Conservation (phyloP, 352 stramenopile species). For the Pythium utonaiense region DNA sequence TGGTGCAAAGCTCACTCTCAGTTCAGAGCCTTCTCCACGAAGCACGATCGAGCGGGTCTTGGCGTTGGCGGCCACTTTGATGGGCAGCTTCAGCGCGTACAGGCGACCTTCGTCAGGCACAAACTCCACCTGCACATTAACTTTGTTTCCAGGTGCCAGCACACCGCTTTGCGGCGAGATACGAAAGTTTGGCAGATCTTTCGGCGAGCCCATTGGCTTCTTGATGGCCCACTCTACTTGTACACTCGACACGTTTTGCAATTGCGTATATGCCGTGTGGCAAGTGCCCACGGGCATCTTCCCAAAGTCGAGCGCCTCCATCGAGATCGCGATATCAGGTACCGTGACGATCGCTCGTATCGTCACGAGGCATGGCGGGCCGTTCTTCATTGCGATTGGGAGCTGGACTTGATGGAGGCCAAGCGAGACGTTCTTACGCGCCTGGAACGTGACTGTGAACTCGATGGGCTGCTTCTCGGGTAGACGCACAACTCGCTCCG, state of each 20-base stretch:
- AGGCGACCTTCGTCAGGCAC: slow-evolving; percentile 74
- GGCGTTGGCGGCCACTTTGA: slow-evolving; percentile 83
- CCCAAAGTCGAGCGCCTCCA: slow-evolving; percentile 89
- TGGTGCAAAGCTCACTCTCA: slow-evolving; percentile 80
- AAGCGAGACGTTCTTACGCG: slow-evolving; percentile 79
- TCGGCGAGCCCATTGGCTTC: slow-evolving; percentile 78
- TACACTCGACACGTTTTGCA: slow-evolving; percentile 90
- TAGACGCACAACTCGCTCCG: slow-evolving; percentile 90
- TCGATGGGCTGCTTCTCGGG: slow-evolving; percentile 86
- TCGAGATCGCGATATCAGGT: slow-evolving; percentile 84
- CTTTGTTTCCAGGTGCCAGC: slow-evolving; percentile 67
- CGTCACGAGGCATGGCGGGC: slow-evolving; percentile 80
- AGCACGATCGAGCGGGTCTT: slow-evolving; percentile 76
- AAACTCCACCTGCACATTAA: slow-evolving; percentile 91
- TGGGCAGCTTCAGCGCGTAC: slow-evolving; percentile 80
- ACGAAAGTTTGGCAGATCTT: slow-evolving; percentile 80
- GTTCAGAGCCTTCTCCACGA: slow-evolving; percentile 72
- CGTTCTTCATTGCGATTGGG: slow-evolving; percentile 89
- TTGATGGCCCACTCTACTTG: slow-evolving; percentile 90
- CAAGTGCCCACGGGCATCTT: slow-evolving; percentile 85
- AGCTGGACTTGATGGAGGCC: slow-evolving; percentile 79
- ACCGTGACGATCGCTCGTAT: slow-evolving; percentile 89
- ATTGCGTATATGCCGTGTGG: slow-evolving; percentile 86
- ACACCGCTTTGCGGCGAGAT: slow-evolving; percentile 70
- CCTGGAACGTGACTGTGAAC: slow-evolving; percentile 91